Evolutionary conservation across 306 rosid species (phyloP).

Genomic region (Vigna trinervia): DNA sequence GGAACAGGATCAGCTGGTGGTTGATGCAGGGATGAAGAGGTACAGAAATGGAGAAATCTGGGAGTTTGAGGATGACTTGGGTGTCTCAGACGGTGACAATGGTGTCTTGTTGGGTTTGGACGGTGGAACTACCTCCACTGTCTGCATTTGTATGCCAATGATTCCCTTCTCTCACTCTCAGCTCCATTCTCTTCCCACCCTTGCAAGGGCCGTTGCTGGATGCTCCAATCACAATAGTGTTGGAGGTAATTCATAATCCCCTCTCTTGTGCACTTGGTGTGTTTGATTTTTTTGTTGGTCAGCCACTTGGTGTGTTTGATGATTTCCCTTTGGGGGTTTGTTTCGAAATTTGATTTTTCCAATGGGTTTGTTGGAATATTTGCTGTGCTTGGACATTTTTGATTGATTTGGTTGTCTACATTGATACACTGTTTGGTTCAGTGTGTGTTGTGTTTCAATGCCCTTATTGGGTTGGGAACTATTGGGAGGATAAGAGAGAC

Average conservation of each 20-base stretch:
- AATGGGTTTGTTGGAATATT: background rate
- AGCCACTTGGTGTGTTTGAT: background rate
- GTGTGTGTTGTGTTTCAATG: slow-evolving; percentile 13
- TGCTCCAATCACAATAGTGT: slow-evolving; percentile 95
- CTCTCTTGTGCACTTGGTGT: background rate
- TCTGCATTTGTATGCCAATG: slow-evolving; percentile 82
- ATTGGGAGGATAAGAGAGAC: slow-evolving; percentile 26
- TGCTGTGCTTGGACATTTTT: slow-evolving; percentile 14
- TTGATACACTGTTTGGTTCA: slow-evolving; percentile 16
- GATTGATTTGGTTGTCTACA: slow-evolving; percentile 19
- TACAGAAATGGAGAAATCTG: slow-evolving; percentile 77
- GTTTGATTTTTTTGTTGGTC: no score
- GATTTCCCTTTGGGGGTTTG: slow-evolving; percentile 18
- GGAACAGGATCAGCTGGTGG: background rate
- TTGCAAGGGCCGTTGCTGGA: slow-evolving; percentile 86
- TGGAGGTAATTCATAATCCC: slow-evolving; percentile 59
- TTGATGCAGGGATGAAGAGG: slow-evolving; percentile 67
- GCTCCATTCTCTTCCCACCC: slow-evolving; percentile 68
- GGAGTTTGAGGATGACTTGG: slow-evolving; percentile 77
- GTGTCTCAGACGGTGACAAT: slow-evolving; percentile 48
- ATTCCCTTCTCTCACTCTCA: slow-evolving; percentile 57
- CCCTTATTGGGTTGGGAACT: slow-evolving; percentile 9
- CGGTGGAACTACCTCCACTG: slow-evolving; percentile 90
- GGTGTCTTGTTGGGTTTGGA: slow-evolving; percentile 80
- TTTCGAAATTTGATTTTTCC: slow-evolving; percentile 19